A percentile compares a stretch with the other conserved stretches of the same genome.
phyloP scores from a whole-genome alignment of 1,284 basidiomycete species.

The Ustilago crameri region DNA sequence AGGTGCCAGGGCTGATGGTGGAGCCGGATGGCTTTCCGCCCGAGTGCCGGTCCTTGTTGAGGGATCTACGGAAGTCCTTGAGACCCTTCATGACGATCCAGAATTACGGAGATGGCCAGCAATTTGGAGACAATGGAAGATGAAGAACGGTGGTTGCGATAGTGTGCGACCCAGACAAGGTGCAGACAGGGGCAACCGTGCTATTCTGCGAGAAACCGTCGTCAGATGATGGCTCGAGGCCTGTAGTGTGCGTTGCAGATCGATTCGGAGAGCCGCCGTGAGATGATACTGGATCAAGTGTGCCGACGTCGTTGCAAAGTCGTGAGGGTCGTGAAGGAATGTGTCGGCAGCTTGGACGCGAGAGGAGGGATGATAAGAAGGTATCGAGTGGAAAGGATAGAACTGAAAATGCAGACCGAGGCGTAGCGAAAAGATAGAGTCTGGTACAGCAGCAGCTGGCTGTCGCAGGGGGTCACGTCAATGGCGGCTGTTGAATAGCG shows the following conservation, averaged over 20 bases:
- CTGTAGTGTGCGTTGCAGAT: not conserved
- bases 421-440: too few relatives aligned
- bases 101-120: not conserved
- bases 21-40: slow-evolving; percentile 42
- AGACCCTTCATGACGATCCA: slow-evolving; percentile 60
- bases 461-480: too few relatives aligned
- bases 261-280: not conserved
- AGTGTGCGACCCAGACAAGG: slow-evolving; percentile 2
- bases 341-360: not conserved
- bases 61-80: slow-evolving; percentile 63
- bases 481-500: too few relatives aligned
- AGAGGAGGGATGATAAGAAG: too few relatives aligned
- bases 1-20: slow-evolving; percentile 24
- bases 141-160: not conserved
- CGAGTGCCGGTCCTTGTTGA: slow-evolving; percentile 60
- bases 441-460: too few relatives aligned
- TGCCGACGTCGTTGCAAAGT: slow-evolving; percentile 2
- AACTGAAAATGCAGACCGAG: not conserved
- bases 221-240: not conserved
- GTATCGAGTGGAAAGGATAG: not conserved
- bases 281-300: not conserved
- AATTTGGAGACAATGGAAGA: not conserved
- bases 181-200: not conserved
- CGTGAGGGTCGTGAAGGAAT: slow-evolving; percentile 11
- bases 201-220: not conserved